Percentiles rank a stretch among this genome's conserved stretches.
phyloP scores from a whole-genome alignment of 2,329 filamentous ascomycete species.

The Bertia moriformis region DNA sequence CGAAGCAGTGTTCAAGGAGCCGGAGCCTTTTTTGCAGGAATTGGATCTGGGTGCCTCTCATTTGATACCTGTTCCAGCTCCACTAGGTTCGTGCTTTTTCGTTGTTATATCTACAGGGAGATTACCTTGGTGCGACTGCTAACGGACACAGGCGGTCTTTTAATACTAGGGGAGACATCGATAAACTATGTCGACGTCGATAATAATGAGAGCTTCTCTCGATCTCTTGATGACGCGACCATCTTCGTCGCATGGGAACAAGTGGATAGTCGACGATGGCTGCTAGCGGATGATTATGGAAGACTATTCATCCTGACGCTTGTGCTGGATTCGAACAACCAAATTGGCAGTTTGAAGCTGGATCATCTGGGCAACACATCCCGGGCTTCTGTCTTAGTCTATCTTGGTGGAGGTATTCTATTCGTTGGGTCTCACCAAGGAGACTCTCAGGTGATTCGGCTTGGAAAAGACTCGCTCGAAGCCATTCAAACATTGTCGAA shows the following conservation, averaged over 20 bases:
- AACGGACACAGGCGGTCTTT: conserved; percentile 52
- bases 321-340: conserved; percentile 42
- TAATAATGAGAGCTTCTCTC: conserved; percentile 50
- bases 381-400: conserved; percentile 64
- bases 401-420: conserved; percentile 57
- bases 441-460: conserved; percentile 68
- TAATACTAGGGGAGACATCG: conserved; percentile 67
- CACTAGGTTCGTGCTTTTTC: conserved; percentile 28
- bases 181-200: conserved; percentile 76
- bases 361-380: conserved; percentile 52
- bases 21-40: conserved; percentile 28
- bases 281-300: conserved; percentile 88
- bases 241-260: conserved; percentile 87
- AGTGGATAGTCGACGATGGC: conserved; percentile 66
- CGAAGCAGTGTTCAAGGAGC: conserved; percentile 8
- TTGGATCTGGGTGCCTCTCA: conserved; percentile 45
- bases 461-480: conserved; percentile 33
- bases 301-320: conserved; percentile 74
- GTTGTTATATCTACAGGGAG: conserved; percentile 18
- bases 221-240: conserved; percentile 56
- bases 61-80: conserved; percentile 43
- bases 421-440: conserved; percentile 89
- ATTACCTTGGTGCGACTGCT: conserved; percentile 33
- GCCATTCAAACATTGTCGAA: conserved; percentile 67
- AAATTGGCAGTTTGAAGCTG: conserved; percentile 61